Evolutionary conservation across 768 basidiomycete species (phyloP).

Genomic region (Pleurotus sapidus): DNA sequence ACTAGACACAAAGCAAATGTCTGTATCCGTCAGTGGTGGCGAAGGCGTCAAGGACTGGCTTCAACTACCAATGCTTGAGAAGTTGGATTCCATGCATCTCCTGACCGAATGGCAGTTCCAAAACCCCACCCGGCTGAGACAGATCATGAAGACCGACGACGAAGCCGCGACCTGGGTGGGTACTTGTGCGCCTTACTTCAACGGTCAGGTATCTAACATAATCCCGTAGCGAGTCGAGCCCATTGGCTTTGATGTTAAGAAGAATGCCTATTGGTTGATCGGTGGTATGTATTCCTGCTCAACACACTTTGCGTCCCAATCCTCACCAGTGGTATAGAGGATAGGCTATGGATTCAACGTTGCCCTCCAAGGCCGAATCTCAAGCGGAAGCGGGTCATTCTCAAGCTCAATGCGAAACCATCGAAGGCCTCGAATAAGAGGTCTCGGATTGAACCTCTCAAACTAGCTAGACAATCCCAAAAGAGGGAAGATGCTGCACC

Average conservation of each 20-base stretch:
- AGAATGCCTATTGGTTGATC: conserved; percentile 84
- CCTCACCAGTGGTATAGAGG: conserved; percentile 38
- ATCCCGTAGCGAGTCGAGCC: conserved; percentile 72
- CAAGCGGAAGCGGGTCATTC: conserved; percentile 31
- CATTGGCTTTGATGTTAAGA: conserved; percentile 77
- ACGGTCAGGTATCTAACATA: conserved; percentile 2
- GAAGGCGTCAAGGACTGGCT: conserved; percentile 59
- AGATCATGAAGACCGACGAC: conserved; percentile 76
- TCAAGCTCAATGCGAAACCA: conserved; percentile 11
- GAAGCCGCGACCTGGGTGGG: conserved; percentile 70
- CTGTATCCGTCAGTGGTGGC: conserved; percentile 16
- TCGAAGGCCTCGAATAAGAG: conserved; percentile 17
- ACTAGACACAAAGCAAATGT: conserved; percentile 14
- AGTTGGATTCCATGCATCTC: conserved; percentile 72
- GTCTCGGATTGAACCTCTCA: conserved; percentile 14
- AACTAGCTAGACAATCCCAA: conserved; percentile 1
- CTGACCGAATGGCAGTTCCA: conserved; percentile 88
- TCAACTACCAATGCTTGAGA: conserved; percentile 63
- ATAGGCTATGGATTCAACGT: conserved; percentile 88
- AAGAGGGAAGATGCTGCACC: conserved; percentile 13
- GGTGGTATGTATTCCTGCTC: conserved; percentile 48
- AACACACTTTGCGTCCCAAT: conserved; percentile 3
- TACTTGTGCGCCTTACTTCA: conserved; percentile 30
- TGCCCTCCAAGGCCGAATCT: conserved; percentile 45
- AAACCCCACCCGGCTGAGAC: conserved; percentile 65